Conservation (phyloP, 106 monocot genomes). For the Triglochin maritima region DNA sequence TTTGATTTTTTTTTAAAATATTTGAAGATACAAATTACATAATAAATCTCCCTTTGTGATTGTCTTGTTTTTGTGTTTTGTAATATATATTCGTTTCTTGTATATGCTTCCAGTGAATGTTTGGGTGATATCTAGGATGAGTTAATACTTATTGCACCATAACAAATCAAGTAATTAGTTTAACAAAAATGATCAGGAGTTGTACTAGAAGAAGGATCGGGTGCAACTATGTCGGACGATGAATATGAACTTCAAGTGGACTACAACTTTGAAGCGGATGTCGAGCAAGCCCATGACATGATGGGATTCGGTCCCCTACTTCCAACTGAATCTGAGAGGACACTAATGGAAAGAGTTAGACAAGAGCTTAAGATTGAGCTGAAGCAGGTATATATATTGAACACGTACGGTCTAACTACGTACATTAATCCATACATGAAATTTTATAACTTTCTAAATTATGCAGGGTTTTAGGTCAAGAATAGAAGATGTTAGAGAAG, state of each 20-base stretch:
- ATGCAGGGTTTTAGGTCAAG: conserved; percentile 77
- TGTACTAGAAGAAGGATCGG: conserved; percentile 72
- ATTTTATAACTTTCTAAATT: background rate
- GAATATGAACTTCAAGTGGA: conserved; percentile 71
- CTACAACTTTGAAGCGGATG: conserved; percentile 26
- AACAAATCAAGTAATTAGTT: background rate
- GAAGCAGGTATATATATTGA: conserved; percentile 49
- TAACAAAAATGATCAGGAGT: conserved; percentile 25
- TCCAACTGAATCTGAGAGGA: conserved; percentile 81
- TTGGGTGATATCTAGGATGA: background rate
- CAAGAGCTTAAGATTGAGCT: conserved; percentile 85
- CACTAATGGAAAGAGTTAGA: conserved; percentile 92
- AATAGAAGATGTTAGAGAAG: conserved; percentile 97
- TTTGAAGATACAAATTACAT: too few relatives aligned
- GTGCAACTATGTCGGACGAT: conserved; percentile 96
- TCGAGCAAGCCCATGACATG: conserved; percentile 72
- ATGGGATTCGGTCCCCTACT: conserved; percentile 90
- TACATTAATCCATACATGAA: background rate
- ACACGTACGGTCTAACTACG: too few relatives aligned
- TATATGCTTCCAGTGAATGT: too few relatives aligned
- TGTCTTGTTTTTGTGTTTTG: too few relatives aligned
- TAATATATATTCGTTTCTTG: too few relatives aligned
- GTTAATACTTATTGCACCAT: background rate
- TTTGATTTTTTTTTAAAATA: too few relatives aligned
- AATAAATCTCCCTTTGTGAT: too few relatives aligned